These are phyloP conservation scores for Pseudocercospora vitis DNA, from an alignment of 2,329 filamentous ascomycete genomes.

Conservation along the genomic window DNA sequence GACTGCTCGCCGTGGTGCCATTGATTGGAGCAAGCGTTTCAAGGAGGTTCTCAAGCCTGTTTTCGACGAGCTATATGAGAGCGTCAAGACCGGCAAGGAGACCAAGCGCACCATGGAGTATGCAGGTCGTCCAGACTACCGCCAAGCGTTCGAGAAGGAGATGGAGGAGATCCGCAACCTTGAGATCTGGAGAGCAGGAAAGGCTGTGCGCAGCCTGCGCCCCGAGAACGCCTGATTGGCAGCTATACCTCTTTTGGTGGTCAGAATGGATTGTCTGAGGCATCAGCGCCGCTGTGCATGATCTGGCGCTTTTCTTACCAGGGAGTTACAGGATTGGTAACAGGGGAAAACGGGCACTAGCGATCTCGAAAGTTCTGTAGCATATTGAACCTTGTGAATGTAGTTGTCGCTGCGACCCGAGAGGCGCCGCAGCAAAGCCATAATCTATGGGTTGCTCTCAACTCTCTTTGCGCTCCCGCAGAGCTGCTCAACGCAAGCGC, in stretches of 20 bases:
- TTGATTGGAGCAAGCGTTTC: slow-evolving; percentile 97
- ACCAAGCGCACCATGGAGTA: slow-evolving; percentile 95
- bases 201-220: slow-evolving; percentile 71
- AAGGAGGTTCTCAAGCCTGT: slow-evolving; percentile 98
- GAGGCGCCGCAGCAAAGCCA: slow-evolving; percentile 3
- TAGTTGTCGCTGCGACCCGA: background rate
- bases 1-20: slow-evolving; percentile 94
- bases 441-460: background rate
- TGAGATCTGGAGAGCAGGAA: slow-evolving; percentile 99
- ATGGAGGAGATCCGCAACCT: slow-evolving; percentile 97
- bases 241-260: background rate
- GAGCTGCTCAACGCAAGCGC: slow-evolving; percentile 5
- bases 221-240: slow-evolving; percentile 39
- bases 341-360: slow-evolving; percentile 7
- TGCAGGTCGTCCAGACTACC: slow-evolving; percentile 94
- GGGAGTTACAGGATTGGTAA: slow-evolving; percentile 6
- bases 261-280: background rate
- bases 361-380: slow-evolving; percentile 12
- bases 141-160: slow-evolving; percentile 95
- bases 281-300: background rate
- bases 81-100: slow-evolving; percentile 87
- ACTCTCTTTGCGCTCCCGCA: background rate
- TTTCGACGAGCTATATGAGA: slow-evolving; percentile 96
- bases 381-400: slow-evolving; percentile 14
- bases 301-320: slow-evolving; percentile 4